Conservation (phyloP, 2,329 filamentous ascomycete species). For the Talaromyces pinophilus region DNA sequence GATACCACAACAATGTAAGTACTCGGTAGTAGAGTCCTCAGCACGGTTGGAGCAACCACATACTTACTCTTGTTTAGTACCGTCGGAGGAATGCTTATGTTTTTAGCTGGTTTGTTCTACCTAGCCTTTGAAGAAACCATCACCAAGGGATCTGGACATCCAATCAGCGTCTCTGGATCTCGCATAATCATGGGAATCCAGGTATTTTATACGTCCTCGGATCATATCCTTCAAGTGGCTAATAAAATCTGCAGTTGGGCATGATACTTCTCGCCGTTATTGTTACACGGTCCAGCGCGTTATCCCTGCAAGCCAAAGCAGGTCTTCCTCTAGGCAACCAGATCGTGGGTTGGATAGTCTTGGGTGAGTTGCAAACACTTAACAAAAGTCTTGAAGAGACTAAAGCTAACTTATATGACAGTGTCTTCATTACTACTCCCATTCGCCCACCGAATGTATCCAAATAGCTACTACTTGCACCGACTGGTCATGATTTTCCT, state of each 20-base stretch:
- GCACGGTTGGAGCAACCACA: no score
- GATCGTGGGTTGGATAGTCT: conserved; percentile 76
- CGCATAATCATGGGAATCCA: conserved; percentile 51
- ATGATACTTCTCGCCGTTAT: conserved; percentile 78
- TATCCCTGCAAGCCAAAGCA: conserved; percentile 78
- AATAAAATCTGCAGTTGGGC: conserved; percentile 58
- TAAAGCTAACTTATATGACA: conserved; percentile 37
- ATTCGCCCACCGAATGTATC: conserved; percentile 74
- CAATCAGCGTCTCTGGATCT: conserved; percentile 36
- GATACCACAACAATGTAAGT: conserved; percentile 69
- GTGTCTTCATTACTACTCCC: conserved; percentile 76
- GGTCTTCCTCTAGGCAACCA: conserved; percentile 88
- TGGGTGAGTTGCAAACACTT: conserved; percentile 56
- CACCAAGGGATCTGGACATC: conserved; percentile 42
- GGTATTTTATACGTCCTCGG: conserved; percentile 28
- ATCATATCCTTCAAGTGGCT: not conserved
- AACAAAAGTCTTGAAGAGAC: not conserved
- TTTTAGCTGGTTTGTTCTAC: conserved; percentile 72
- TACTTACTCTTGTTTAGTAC: conserved; percentile 53
- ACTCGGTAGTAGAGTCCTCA: not conserved
- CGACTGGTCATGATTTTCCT: conserved; percentile 86
- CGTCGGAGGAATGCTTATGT: conserved; percentile 76
- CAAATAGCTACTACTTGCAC: conserved; percentile 86
- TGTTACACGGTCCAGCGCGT: conserved; percentile 82
- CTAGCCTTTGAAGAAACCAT: conserved; percentile 73